phyloP scores from a whole-genome alignment of 148 eudicot genomes.

The Gaultheria prostrata region DNA sequence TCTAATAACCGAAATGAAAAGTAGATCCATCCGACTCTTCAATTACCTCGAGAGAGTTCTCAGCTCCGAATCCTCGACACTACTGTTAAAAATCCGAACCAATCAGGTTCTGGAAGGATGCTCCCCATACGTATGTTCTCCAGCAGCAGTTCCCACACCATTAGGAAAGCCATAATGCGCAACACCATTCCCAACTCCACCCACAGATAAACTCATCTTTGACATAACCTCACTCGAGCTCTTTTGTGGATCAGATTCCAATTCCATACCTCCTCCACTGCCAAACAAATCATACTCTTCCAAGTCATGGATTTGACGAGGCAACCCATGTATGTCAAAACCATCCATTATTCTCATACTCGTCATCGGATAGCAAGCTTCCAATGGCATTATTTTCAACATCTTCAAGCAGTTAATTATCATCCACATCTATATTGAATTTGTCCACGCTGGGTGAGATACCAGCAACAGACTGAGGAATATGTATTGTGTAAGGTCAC shows the following conservation, averaged over 20 bases:
- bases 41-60: slow-evolving; percentile 70
- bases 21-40: background rate
- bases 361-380: slow-evolving; percentile 77
- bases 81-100: slow-evolving; percentile 88
- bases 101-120: slow-evolving; percentile 90
- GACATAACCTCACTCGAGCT: slow-evolving; percentile 45
- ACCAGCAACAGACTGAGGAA: slow-evolving; percentile 50
- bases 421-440: slow-evolving; percentile 35
- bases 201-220: slow-evolving; percentile 56
- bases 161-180: slow-evolving; percentile 46
- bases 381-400: slow-evolving; percentile 40
- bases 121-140: slow-evolving; percentile 81
- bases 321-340: slow-evolving; percentile 46
- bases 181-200: slow-evolving; percentile 50
- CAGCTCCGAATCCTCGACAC: slow-evolving; percentile 83
- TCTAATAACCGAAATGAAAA: background rate
- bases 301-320: slow-evolving; percentile 52
- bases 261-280: slow-evolving; percentile 84
- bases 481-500: slow-evolving; percentile 43
- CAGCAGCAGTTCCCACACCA: slow-evolving; percentile 60
- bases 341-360: slow-evolving; percentile 76
- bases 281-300: slow-evolving; percentile 83
- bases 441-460: slow-evolving; percentile 36
- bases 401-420: slow-evolving; percentile 42
- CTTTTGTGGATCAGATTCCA: slow-evolving; percentile 62